Evolutionary conservation across 2,329 filamentous ascomycete genomes (phyloP).

Genomic region (Ambrosiella cleistominuta): DNA sequence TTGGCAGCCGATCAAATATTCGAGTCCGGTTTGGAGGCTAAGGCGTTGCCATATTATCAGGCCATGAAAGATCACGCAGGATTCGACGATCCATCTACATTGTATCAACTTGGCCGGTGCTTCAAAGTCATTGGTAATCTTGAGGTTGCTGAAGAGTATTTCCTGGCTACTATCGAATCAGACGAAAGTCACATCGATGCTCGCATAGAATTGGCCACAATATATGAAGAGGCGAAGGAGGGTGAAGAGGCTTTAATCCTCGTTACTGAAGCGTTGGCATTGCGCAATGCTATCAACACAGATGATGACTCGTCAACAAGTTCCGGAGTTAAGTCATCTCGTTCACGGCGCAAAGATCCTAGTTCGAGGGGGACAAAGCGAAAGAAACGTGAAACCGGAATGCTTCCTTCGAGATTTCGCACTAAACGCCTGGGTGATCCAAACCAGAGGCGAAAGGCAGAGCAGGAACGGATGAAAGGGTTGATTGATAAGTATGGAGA

Average conservation of each 20-base stretch:
- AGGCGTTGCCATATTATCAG: constrained; percentile 39
- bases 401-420: constrained; percentile 27
- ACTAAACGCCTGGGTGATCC: constrained; percentile 29
- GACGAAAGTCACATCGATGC: constrained; percentile 59
- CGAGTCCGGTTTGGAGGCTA: constrained; percentile 19
- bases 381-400: constrained; percentile 41
- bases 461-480: constrained; percentile 25
- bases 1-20: constrained; percentile 39
- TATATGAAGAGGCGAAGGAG: constrained; percentile 62
- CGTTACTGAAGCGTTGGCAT: constrained; percentile 54
- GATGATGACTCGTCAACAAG: constrained; percentile 43
- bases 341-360: constrained; percentile 60
- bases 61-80: constrained; percentile 32
- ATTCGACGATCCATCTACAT: constrained; percentile 32
- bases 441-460: constrained; percentile 27
- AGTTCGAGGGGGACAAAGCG: constrained; percentile 54
- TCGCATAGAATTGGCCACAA: constrained; percentile 60
- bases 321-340: constrained; percentile 64
- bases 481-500: constrained; percentile 26
- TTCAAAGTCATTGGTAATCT: constrained; percentile 46
- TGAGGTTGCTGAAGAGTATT: constrained; percentile 58
- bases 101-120: constrained; percentile 46
- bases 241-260: constrained; percentile 62
- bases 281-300: constrained; percentile 41
- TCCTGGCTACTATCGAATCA: constrained; percentile 54